phyloP scores from a whole-genome alignment of 208 protist genomes.

The Trypanosoma cruzi region DNA sequence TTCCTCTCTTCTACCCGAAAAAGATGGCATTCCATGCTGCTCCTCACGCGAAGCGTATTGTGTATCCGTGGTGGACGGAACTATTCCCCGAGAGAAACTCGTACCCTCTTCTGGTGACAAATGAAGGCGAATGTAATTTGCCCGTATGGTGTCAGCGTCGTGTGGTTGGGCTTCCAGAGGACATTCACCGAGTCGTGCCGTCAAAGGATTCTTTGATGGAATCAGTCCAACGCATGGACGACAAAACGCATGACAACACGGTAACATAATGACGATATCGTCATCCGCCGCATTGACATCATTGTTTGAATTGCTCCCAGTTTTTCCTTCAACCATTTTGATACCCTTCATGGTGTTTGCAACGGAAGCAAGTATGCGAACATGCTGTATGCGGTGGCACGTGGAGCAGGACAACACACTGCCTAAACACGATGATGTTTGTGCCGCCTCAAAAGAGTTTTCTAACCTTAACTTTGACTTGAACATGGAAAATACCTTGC shows the following conservation, averaged over 20 bases:
- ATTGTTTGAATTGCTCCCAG: background rate
- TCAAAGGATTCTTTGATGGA: background rate
- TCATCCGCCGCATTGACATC: constrained; percentile 26
- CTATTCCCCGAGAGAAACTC: background rate
- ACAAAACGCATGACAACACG: constrained; percentile 42
- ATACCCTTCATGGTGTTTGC: constrained; percentile 19
- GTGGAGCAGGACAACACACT: constrained; percentile 4
- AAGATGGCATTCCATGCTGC: background rate
- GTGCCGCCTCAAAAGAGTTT: background rate
- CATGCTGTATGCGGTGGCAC: constrained; percentile 13
- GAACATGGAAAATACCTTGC: constrained; percentile 7
- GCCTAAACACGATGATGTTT: background rate
- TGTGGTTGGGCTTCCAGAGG: background rate
- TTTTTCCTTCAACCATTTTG: background rate
- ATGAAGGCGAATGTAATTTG: background rate
- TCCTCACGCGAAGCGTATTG: constrained; percentile 1
- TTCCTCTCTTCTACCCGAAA: background rate
- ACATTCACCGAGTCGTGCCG: background rate
- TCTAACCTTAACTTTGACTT: constrained; percentile 8
- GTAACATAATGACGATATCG: constrained; percentile 35
- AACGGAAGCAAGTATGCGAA: constrained; percentile 8
- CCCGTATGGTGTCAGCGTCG: background rate
- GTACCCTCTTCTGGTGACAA: background rate
- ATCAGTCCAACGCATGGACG: constrained; percentile 31
- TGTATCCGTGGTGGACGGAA: background rate